Evolutionary conservation across 306 rosid species (phyloP).

Genomic region (Alnus glutinosa): DNA sequence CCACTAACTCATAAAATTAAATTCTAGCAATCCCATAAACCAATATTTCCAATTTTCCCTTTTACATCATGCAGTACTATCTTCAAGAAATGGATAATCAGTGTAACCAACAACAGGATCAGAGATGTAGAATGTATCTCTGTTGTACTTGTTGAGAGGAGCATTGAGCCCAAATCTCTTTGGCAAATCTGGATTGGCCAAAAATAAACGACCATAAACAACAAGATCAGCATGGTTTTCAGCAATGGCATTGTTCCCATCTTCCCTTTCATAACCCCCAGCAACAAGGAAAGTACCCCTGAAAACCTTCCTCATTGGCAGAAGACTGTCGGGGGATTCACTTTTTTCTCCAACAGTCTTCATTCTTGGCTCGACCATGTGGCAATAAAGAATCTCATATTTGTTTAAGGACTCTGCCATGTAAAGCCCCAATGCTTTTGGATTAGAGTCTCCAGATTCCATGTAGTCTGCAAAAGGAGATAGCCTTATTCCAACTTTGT

Average conservation of each 20-base stretch:
- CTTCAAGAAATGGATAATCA: slow-evolving; percentile 62
- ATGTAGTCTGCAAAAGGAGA: slow-evolving; percentile 55
- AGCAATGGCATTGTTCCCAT: slow-evolving; percentile 46
- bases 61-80: not conserved
- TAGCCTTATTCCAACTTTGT: slow-evolving; percentile 59
- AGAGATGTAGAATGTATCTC: slow-evolving; percentile 41
- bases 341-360: not conserved
- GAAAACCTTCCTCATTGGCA: slow-evolving; percentile 60
- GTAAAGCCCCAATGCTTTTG: slow-evolving; percentile 44
- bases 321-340: slow-evolving; percentile 33
- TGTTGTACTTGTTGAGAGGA: slow-evolving; percentile 53
- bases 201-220: slow-evolving; percentile 45
- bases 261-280: slow-evolving; percentile 51
- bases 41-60: too few species aligned
- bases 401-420: slow-evolving; percentile 50
- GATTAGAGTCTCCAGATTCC: slow-evolving; percentile 59
- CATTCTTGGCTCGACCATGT: slow-evolving; percentile 68
- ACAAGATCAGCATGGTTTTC: slow-evolving; percentile 46
- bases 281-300: slow-evolving; percentile 56
- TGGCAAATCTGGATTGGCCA: slow-evolving; percentile 71
- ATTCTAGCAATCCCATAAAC: too few species aligned
- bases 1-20: too few species aligned
- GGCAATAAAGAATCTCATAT: slow-evolving; percentile 49
- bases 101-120: slow-evolving; percentile 60
- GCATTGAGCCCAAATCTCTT: slow-evolving; percentile 56